Evolutionary conservation across 257 asterid genomes (phyloP).

Genomic region (Marsdenia floribunda): DNA sequence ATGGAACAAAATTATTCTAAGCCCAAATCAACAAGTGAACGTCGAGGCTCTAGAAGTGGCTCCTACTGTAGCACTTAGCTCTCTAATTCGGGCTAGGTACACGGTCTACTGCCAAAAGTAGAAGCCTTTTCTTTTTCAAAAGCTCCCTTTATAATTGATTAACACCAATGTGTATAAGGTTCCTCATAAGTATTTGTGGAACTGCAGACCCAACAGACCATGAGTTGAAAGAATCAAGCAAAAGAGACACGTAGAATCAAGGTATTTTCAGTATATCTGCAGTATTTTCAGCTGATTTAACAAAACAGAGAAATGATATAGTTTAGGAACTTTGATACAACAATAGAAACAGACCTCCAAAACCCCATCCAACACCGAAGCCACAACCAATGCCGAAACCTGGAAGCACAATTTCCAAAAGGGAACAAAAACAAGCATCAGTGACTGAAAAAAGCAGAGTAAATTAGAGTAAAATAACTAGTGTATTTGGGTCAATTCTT

Average conservation of each 20-base stretch:
- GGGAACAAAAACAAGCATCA: not conserved
- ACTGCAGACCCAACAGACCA: not conserved
- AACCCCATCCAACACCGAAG: constrained; percentile 90
- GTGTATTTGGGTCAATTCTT: not conserved
- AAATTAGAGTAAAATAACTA: not conserved
- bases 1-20: no score
- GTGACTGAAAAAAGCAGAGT: not conserved
- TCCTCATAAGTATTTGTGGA: not conserved
- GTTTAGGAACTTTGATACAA: not conserved
- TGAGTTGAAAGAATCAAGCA: not conserved
- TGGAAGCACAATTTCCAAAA: constrained; percentile 24
- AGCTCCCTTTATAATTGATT: not conserved
- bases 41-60: no score
- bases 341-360: constrained; percentile 56
- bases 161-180: not conserved
- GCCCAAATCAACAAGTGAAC: no score
- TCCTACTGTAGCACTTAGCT: no score
- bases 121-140: not conserved
- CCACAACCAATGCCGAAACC: constrained; percentile 91
- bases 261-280: not conserved
- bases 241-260: not conserved
- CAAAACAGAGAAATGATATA: not conserved
- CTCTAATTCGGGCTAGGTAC: no score
- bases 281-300: not conserved
- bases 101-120: not conserved